Evolutionary conservation across 345 rosid species (phyloP).

Genomic region (Citrus australasica): DNA sequence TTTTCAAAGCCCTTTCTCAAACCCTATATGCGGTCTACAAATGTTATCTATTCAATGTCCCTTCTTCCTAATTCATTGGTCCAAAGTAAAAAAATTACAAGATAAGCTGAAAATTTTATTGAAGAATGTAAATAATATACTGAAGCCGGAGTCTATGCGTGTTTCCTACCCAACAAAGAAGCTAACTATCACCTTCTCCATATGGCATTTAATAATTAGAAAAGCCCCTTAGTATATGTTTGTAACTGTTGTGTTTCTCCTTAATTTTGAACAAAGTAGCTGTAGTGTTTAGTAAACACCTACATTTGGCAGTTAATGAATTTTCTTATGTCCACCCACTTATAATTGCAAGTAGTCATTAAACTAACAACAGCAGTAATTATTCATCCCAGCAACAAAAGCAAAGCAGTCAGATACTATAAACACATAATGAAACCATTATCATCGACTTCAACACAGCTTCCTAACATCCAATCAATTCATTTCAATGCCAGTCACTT

Average conservation of each 20-base stretch:
- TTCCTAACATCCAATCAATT: not conserved
- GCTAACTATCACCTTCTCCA: not conserved
- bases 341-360: too few relatives aligned
- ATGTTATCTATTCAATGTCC: not conserved
- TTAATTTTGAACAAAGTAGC: too few relatives aligned
- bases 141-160: not conserved
- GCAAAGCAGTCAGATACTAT: not conserved
- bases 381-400: not conserved
- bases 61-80: not conserved
- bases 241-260: too few relatives aligned
- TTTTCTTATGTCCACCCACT: too few relatives aligned
- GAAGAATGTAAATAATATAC: not conserved
- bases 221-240: too few relatives aligned
- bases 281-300: too few relatives aligned
- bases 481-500: not conserved
- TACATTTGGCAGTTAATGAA: too few relatives aligned
- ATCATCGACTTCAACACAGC: not conserved
- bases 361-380: too few relatives aligned
- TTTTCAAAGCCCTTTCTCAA: not conserved
- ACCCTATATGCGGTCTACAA: not conserved
- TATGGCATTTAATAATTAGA: too few relatives aligned
- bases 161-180: not conserved
- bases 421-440: not conserved
- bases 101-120: not conserved
- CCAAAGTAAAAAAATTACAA: not conserved